Evolutionary conservation across 306 rosid species (phyloP), one percentile per base, ranked within the genome.

Genomic region (Corylus heterophylla): DNA sequence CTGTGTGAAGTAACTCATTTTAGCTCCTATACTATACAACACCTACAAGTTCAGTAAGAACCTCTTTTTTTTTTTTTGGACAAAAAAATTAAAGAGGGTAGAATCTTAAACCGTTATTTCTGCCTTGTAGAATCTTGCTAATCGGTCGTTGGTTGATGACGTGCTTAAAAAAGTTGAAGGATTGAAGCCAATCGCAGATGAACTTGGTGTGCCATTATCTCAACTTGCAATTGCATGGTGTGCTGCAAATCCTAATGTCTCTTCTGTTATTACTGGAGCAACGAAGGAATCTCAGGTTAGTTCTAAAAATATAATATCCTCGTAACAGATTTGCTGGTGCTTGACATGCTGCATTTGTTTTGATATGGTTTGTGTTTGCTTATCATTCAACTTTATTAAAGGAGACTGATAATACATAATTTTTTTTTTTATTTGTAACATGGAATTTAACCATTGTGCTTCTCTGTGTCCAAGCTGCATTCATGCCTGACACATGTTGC

Each of bases 221-320:
- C 99, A 95, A 81, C 96, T 95, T 69, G 89, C 97, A 56, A 93
- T 95, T 81, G 98, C 98, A 0, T 95, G 99, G 99, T 95, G 99
- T 73, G 98, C 99, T 50, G 85, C 96, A 12, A 95, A 95, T 88
- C 99, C 98, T 56, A 93, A 93, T 76, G 99, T 95, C 78, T 90
- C 99, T 2, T 91, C 98, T 4, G 99, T 95, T 71, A 95, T 95
- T 37, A 89, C 96, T 56, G 99, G 99, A 14, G 99, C 99, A 22
- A 95, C 99, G 14, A 95, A 92, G 81, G 99, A 95, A 79, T 90
- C 97, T 82, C 99, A 95, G 99, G 99, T 95, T 74, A 56, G 98
- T 85, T 83, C 59, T 51, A 76, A 69, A 8, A 39, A 59, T 3
- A 31, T 2, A 35, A 3, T 50, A 52, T 80, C 44, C 69, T 69